Percentiles rank a stretch among this genome's conserved stretches.
Evolutionary conservation across 2,329 filamentous ascomycete genomes (phyloP).

Genomic region (Akanthomyces lecanii): DNA sequence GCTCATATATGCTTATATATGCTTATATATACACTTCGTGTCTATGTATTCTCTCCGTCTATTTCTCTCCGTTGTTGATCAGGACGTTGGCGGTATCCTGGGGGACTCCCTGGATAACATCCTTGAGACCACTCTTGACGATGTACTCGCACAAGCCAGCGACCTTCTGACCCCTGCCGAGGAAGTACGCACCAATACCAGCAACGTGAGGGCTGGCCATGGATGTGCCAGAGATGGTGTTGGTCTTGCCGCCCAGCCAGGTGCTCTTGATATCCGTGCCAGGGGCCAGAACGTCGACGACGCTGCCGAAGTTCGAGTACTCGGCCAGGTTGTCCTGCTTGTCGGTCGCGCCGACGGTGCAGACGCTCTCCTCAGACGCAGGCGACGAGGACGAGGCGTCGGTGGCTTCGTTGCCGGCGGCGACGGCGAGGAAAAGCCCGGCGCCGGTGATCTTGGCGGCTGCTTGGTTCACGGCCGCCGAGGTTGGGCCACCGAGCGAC

Average conservation of each 20-base stretch:
- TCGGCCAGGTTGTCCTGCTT: slow-evolving; percentile 34
- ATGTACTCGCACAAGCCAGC: too few species aligned
- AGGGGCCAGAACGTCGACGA: slow-evolving; percentile 28
- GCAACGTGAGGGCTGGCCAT: slow-evolving; percentile 61
- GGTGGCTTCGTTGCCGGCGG: slow-evolving; percentile 44
- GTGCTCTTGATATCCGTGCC: too few species aligned
- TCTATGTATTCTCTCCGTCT: too few species aligned
- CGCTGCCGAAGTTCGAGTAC: slow-evolving; percentile 49
- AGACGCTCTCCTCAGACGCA: slow-evolving; percentile 33
- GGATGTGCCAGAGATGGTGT: slow-evolving; percentile 45
- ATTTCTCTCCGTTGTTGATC: too few species aligned
- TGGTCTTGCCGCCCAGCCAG: slow-evolving; percentile 1
- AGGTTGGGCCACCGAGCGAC: slow-evolving; percentile 44
- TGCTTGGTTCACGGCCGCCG: slow-evolving; percentile 42
- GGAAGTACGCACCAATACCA: slow-evolving; percentile 58
- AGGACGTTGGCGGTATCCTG: too few species aligned
- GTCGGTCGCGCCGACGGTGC: slow-evolving; percentile 47
- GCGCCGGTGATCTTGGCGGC: slow-evolving; percentile 37
- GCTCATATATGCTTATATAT: too few species aligned
- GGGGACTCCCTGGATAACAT: too few species aligned
- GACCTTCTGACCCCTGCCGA: slow-evolving; percentile 31
- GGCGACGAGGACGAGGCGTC: slow-evolving; percentile 43
- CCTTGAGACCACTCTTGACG: too few species aligned
- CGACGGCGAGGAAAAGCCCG: slow-evolving; percentile 47
- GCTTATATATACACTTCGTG: too few species aligned